phyloP scores from a whole-genome alignment of 306 rosid genomes.

The Potentilla sterilis region DNA sequence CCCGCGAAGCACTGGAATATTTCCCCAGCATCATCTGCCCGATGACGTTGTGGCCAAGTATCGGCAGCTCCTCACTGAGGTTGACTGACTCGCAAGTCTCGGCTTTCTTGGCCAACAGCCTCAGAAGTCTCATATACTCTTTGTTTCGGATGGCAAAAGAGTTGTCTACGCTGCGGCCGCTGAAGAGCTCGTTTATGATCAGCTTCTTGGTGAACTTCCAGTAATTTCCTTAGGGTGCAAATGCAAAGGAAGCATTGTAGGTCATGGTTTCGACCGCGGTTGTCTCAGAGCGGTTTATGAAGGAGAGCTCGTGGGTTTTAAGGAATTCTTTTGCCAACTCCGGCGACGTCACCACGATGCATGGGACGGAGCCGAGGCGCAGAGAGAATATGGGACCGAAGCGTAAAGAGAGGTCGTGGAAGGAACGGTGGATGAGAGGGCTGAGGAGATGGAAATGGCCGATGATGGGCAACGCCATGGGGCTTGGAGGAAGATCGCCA shows the following conservation, averaged over 20 bases:
- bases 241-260: constrained; percentile 37
- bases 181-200: constrained; percentile 35
- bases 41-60: constrained; percentile 38
- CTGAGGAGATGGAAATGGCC: constrained; percentile 17
- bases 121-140: constrained; percentile 22
- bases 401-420: constrained; percentile 24
- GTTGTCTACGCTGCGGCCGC: constrained; percentile 24
- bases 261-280: constrained; percentile 30
- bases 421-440: constrained; percentile 40
- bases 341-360: constrained; percentile 31
- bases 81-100: constrained; percentile 24
- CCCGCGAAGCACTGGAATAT: not conserved
- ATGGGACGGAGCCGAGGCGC: constrained; percentile 27
- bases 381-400: constrained; percentile 46
- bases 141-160: constrained; percentile 24
- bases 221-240: constrained; percentile 42
- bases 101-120: constrained; percentile 25
- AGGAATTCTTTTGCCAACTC: constrained; percentile 42
- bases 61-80: constrained; percentile 30
- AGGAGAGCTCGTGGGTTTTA: constrained; percentile 33
- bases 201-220: constrained; percentile 44
- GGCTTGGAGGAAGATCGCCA: constrained; percentile 35
- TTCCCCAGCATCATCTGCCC: constrained; percentile 46
- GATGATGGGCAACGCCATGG: constrained; percentile 24
- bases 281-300: constrained; percentile 22